Evolutionary conservation across 106 monocot species (phyloP), one percentile per base, ranked within the genome.

Genomic region (Dendrobium chrysotoxum): DNA sequence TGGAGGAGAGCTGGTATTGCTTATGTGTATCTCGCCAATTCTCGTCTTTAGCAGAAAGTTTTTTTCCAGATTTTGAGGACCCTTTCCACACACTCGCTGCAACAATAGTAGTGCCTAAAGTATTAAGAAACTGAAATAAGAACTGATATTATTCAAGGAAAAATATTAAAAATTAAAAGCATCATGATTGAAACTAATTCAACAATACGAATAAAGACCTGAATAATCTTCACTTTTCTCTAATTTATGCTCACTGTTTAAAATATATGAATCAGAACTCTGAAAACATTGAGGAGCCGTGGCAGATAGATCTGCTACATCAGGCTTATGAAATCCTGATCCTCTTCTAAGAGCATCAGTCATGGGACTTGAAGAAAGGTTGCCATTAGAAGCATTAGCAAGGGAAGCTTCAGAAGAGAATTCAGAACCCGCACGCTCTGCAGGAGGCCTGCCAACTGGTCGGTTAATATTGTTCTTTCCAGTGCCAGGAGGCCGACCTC

Each of bases 401-500:
- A 85, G 78, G 77, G 87, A 54, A 64, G 83, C 79, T 80, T 85
- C 83, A 30, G 80, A 64, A 23, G 82, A 82, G 47, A 82, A 80
- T 61, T 92, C 92, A 15, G 73, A 77, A 66, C 77, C 75, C 64
- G 82, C 73, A 77, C 65, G 71, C 28, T 94, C 90, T 64, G 70
- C 78, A 54, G 86, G 84, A 72, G 85, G 79, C 46, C 67, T 84
- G 25, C 82, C 84, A 78, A 84, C 85, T 81, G 85, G 5, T 53
- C 58, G 82, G 81, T 87, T 88, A n/a, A 57, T 54, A 13, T 70
- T 83, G 67, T 83, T 92, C 71, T 91, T 91, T 79, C 58, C 85
- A 0, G 91, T 91, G 77, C 58, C 86, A 8, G 93, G 93, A 53
- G 96, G 96, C 53, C 93, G 86, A 67, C 93, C 96, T 83, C 93